Base-by-base conservation (phyloP, 139 green algal genomes). In the Volvox africanus region DNA sequence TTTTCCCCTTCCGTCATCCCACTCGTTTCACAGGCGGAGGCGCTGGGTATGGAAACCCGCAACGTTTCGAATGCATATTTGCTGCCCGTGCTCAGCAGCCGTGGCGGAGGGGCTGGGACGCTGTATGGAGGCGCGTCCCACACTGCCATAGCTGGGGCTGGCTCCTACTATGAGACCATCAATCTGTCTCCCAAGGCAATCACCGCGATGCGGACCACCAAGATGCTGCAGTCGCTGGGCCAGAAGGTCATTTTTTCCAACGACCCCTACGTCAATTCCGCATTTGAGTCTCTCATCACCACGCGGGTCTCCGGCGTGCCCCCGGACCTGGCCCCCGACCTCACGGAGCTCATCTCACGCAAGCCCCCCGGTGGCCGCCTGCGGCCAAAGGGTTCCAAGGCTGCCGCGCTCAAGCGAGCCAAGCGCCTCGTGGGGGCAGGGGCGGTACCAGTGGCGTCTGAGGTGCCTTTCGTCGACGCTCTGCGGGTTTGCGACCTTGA, bases 391-490 rank as follows among this genome's bases (percentile, higher is more conserved):
- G 92, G 92, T 71, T 82, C 89, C 61, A 94, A 94, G 86, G 80
- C 89, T 9, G 86, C 86, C 36, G 92, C 92, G 32, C 61, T 94
- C 17, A 35, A 37, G 18, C 89, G 92, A 16, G 92, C 92, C 19
- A 91, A 91, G 92, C 89, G 89, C 6, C 71, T 92, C 1, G 61
- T 94, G 2, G 87, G 89, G 22, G 61, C 85, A 22, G 61, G 78
- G 44, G 86, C 86, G 14, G 61, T 88, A 28, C 69, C 78, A 5
- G 86, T 88, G 86, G 33, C 77, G 2, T 21, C 55, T 22, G 92
- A 94, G 92, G 92, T 94, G 36, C 92, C 92, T 9, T 93, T 94
- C 33, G 21, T 50, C 0, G 92, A 94, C 61, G 89, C 92, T 17
- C 80, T 94, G 80, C 92, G 92, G 0, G 92, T 94, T 80, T 91